phyloP scores from a whole-genome alignment of 2,329 filamentous ascomycete genomes.

The Claviceps quebecensis region DNA sequence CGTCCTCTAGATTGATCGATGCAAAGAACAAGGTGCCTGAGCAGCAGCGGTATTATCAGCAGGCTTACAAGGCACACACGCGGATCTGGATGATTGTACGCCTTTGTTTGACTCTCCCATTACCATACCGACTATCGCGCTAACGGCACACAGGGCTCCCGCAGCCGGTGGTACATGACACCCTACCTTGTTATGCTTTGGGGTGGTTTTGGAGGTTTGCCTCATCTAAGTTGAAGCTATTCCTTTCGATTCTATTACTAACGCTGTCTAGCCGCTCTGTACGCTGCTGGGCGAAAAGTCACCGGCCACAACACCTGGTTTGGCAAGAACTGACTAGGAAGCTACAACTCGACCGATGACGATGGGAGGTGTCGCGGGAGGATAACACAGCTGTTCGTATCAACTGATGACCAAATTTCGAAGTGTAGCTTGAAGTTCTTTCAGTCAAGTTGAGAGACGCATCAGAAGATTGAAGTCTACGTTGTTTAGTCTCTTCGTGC shows the following conservation, averaged over 20 bases:
- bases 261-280: conserved; percentile 38
- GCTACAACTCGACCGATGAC: not conserved
- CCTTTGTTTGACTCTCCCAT: conserved; percentile 4
- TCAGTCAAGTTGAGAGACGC: not conserved
- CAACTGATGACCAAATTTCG: not conserved
- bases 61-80: conserved; percentile 52
- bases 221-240: not conserved
- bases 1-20: conserved; percentile 43
- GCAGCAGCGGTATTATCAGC: conserved; percentile 63
- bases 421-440: not conserved
- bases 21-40: conserved; percentile 63
- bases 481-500: not conserved
- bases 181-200: conserved; percentile 55
- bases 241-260: not conserved
- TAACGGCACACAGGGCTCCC: conserved; percentile 38
- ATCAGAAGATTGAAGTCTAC: not conserved
- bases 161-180: conserved; percentile 49
- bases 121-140: not conserved
- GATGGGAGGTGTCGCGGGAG: not conserved
- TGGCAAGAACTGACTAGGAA: conserved; percentile 37
- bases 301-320: conserved; percentile 72
- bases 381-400: not conserved
- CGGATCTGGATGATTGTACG: conserved; percentile 70
- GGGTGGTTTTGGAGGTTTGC: conserved; percentile 49
- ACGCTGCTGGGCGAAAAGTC: conserved; percentile 60